Base-by-base conservation (phyloP, 257 asterid genomes). In the Solanum okadae region DNA sequence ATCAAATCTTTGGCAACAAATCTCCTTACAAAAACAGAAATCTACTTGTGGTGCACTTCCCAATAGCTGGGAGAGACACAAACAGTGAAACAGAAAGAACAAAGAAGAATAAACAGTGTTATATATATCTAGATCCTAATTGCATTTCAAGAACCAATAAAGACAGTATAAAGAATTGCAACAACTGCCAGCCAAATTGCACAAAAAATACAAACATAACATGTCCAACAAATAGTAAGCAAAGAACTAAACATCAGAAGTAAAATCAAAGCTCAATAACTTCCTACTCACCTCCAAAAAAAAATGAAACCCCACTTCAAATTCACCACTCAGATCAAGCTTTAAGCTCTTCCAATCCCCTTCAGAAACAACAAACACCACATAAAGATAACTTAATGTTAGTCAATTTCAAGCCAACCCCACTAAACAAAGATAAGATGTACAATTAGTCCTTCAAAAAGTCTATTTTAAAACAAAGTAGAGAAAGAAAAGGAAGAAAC, bases 211-310 rank as follows among this genome's bases (percentile, higher is more conserved):
- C 27, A 81, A 16, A 29, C 42, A 81, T 81, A 81, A 81, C 86
- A 27, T 16, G 42, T 49, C 27, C 67, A 46, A 29, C 40, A 81
- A 29, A 81, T 6, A 81, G 70, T 46, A 46, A 81, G 70, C 86
- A 81, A 81, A 46, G 68, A 5, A 49, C 86, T 16, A 46, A 10
- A 81, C 4, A 46, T 44, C 25, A 46, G 3, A 81, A 81, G 68
- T 46, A 46, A 46, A 84, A 38, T 34, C 34, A 78, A 79, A 37
- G 49, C 77, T 42, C 16, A 49, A 27, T 63, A 67, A 87, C 3
- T 33, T 76, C 34, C 52, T 27, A 86, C 88, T 87, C 91, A 91
- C 94, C 93, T 88, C 63, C 63, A 89, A 89, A 87, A 90, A 90
- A 12, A 44, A 77, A 78, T 89, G 73, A 40, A 89, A 92, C 86